Percentiles rank a stretch among this genome's conserved stretches.
phyloP scores from a whole-genome alignment of 495 filamentous ascomycete species.

The Hypoxylon fuscum region DNA sequence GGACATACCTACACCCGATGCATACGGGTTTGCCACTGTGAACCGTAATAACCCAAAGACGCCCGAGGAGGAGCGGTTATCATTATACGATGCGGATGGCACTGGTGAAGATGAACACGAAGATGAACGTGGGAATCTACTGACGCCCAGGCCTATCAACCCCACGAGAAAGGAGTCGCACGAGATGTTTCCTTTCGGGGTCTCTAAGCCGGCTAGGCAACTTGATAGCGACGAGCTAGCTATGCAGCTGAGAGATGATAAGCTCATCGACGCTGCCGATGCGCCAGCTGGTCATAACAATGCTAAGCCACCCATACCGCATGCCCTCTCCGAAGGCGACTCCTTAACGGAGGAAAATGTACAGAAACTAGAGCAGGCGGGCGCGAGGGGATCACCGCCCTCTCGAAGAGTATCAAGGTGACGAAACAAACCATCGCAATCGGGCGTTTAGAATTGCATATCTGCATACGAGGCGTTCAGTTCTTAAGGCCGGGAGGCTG shows the following conservation, averaged over 20 bases:
- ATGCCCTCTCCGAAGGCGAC: conserved; percentile 30
- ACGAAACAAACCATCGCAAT: neutral
- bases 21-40: conserved; percentile 6
- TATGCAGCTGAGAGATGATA: conserved; percentile 47
- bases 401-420: neutral
- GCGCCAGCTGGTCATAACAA: conserved; percentile 13
- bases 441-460: neutral
- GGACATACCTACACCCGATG: conserved; percentile 40
- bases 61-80: conserved; percentile 14
- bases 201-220: conserved; percentile 35
- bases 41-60: conserved; percentile 21
- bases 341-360: conserved; percentile 52
- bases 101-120: conserved; percentile 22
- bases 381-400: conserved; percentile 13
- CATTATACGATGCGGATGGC: conserved; percentile 1
- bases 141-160: conserved; percentile 42
- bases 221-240: conserved; percentile 42
- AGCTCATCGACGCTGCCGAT: conserved; percentile 50
- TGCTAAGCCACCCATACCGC: conserved; percentile 20
- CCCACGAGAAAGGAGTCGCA: conserved; percentile 29
- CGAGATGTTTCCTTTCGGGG: conserved; percentile 31
- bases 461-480: neutral
- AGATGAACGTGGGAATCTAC: conserved; percentile 27
- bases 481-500: neutral
- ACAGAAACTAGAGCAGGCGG: conserved; percentile 41